Evolutionary conservation across 2,329 filamentous ascomycete species (phyloP).

Genomic region (Teratosphaeria viscida): DNA sequence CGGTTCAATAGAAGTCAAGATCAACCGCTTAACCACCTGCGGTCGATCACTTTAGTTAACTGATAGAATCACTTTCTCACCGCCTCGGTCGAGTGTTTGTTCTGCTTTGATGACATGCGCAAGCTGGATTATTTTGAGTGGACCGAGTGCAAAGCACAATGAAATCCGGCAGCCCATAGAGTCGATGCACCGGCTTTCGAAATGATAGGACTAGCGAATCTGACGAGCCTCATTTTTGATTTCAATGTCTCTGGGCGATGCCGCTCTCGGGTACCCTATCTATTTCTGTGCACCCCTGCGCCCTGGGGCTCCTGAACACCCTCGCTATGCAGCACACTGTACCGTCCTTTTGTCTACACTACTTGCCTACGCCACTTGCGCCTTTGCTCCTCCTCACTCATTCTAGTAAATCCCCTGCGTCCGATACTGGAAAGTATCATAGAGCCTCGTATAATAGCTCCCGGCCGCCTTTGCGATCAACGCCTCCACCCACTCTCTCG

Average conservation of each 20-base stretch:
- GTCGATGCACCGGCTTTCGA: too few species aligned
- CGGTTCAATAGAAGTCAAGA: too few species aligned
- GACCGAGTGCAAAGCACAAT: too few species aligned
- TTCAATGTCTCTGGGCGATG: neutral
- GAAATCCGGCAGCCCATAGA: too few species aligned
- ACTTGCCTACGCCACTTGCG: neutral
- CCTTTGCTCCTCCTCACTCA: neutral
- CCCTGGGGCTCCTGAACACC: too few species aligned
- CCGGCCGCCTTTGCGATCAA: constrained; percentile 71
- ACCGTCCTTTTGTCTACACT: neutral
- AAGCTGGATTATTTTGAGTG: too few species aligned
- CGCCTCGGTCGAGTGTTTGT: too few species aligned
- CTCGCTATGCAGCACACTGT: neutral
- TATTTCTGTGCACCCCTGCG: neutral
- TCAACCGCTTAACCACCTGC: too few species aligned
- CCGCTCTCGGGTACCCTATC: neutral
- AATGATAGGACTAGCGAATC: neutral
- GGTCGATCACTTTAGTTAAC: too few species aligned
- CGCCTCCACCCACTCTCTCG: constrained; percentile 72
- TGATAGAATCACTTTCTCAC: too few species aligned
- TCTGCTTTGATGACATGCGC: too few species aligned
- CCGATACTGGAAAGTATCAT: constrained; percentile 65
- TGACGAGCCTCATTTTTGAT: neutral
- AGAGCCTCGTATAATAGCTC: constrained; percentile 80
- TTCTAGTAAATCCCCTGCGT: constrained; percentile 74